Conservation (phyloP, 257 asterid species). For the Schizonepeta tenuifolia region DNA sequence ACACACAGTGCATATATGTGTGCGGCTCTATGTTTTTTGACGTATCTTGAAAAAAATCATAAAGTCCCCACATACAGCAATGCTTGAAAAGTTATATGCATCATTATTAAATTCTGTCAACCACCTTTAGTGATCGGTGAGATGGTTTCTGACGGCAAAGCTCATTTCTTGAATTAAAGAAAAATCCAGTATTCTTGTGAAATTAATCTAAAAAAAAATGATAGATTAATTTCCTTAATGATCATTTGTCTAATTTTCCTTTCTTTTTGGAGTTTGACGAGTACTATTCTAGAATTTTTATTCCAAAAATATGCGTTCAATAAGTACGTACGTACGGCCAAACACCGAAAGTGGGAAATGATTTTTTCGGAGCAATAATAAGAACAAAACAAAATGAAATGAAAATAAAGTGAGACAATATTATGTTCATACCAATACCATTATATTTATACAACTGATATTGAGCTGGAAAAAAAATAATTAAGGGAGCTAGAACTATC, state of each 20-base stretch:
- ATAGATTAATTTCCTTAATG: too few relatives aligned
- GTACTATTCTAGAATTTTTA: background rate
- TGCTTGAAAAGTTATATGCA: too few relatives aligned
- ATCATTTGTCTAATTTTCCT: too few relatives aligned
- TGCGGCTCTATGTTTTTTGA: too few relatives aligned
- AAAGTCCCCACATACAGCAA: too few relatives aligned
- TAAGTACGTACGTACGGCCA: background rate
- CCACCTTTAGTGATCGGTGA: too few relatives aligned
- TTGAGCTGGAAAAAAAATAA: slow-evolving; percentile 19
- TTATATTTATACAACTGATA: background rate
- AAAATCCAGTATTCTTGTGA: too few relatives aligned
- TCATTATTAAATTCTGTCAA: too few relatives aligned
- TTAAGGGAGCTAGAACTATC: background rate
- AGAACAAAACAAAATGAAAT: background rate
- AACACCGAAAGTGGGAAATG: background rate
- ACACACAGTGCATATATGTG: too few relatives aligned
- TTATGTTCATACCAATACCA: background rate
- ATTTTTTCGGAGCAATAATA: background rate
- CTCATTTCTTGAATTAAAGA: too few relatives aligned
- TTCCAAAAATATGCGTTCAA: background rate
- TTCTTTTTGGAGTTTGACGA: too few relatives aligned
- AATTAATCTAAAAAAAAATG: too few relatives aligned
- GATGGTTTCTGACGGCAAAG: background rate
- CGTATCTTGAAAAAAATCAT: background rate
- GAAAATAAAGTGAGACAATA: background rate